A percentile compares a stretch with the other conserved stretches of the same genome.
phyloP scores from a whole-genome alignment of 2,329 filamentous ascomycete species.

The Zymoseptoria tritici region DNA sequence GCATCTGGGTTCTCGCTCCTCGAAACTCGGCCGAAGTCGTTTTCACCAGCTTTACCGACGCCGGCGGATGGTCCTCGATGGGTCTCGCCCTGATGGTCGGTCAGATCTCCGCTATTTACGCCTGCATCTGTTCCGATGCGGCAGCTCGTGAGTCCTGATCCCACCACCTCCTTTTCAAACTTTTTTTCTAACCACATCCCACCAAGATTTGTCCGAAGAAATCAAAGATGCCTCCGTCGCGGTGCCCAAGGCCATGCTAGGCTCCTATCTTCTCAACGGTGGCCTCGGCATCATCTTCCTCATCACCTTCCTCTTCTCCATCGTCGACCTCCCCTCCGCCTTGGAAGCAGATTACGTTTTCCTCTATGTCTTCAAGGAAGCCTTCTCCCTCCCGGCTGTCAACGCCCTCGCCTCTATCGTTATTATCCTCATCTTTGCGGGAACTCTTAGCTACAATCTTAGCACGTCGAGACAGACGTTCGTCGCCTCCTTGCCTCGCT shows the following conservation, averaged over 20 bases:
- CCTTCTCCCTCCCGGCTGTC: constrained; percentile 20
- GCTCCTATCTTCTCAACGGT: constrained; percentile 27
- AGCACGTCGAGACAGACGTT: no score
- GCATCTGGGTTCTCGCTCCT: constrained; percentile 24
- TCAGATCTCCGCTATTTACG: constrained; percentile 25
- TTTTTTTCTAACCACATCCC: not conserved
- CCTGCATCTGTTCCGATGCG: constrained; percentile 14
- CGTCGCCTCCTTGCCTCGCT: no score
- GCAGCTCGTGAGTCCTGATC: constrained; percentile 7
- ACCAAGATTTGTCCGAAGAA: constrained; percentile 14
- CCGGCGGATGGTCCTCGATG: constrained; percentile 33
- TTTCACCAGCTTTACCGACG: constrained; percentile 33
- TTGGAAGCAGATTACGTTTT: constrained; percentile 30
- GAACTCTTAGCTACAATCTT: constrained; percentile 13
- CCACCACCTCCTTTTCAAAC: not conserved
- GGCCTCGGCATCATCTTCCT: constrained; percentile 28
- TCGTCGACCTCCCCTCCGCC: constrained; percentile 27
- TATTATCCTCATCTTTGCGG: constrained; percentile 19
- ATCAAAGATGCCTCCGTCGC: constrained; percentile 23
- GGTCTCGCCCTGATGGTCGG: constrained; percentile 28
- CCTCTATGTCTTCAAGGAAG: constrained; percentile 30
- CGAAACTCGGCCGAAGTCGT: constrained; percentile 24
- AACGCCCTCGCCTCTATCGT: constrained; percentile 18
- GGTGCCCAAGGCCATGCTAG: constrained; percentile 26
- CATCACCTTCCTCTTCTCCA: constrained; percentile 26